These are phyloP conservation scores for Calonectria naviculata DNA, from an alignment of 2,329 filamentous ascomycete genomes.

Conservation along the genomic window DNA sequence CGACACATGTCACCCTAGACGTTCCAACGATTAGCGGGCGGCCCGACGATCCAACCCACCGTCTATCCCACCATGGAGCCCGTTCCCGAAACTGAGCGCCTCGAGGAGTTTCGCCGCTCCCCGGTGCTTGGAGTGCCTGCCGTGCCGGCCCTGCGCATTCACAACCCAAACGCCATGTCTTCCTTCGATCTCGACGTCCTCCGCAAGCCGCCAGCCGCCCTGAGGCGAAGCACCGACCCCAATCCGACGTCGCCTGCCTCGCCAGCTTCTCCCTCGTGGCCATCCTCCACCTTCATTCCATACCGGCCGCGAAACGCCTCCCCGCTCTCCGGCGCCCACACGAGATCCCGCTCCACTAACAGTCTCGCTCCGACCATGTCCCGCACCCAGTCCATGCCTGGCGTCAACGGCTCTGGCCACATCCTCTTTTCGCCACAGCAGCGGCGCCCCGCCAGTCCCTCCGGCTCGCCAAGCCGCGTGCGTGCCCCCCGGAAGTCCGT, in stretches of 20 bases:
- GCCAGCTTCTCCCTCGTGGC: slow-evolving; percentile 64
- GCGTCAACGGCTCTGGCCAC: slow-evolving; percentile 69
- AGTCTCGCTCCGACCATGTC: slow-evolving; percentile 68
- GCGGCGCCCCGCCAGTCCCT: slow-evolving; percentile 65
- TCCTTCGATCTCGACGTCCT: slow-evolving; percentile 55
- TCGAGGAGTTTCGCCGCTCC: slow-evolving; percentile 73
- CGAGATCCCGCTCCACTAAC: slow-evolving; percentile 68
- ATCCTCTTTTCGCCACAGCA: slow-evolving; percentile 65
- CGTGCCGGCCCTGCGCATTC: slow-evolving; percentile 64
- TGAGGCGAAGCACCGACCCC: slow-evolving; percentile 70
- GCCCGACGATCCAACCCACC: slow-evolving; percentile 33
- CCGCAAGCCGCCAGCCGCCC: slow-evolving; percentile 60
- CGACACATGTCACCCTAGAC: slow-evolving; percentile 39
- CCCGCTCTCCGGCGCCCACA: slow-evolving; percentile 67
- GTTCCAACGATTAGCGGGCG: slow-evolving; percentile 36
- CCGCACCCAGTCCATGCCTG: slow-evolving; percentile 73
- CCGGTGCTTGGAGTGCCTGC: slow-evolving; percentile 61
- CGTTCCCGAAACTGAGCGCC: slow-evolving; percentile 74
- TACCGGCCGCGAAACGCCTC: slow-evolving; percentile 73
- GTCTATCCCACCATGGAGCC: slow-evolving; percentile 66
- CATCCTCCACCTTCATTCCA: slow-evolving; percentile 57
- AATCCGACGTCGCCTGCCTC: slow-evolving; percentile 60
- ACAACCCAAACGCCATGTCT: slow-evolving; percentile 50
- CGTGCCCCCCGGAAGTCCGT: slow-evolving; percentile 66
- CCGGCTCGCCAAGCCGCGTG: slow-evolving; percentile 62